A percentile compares a stretch with the other conserved stretches of the same genome.
Conservation (phyloP, 495 filamentous ascomycete genomes). For the Diplogelasinospora grovesii region DNA sequence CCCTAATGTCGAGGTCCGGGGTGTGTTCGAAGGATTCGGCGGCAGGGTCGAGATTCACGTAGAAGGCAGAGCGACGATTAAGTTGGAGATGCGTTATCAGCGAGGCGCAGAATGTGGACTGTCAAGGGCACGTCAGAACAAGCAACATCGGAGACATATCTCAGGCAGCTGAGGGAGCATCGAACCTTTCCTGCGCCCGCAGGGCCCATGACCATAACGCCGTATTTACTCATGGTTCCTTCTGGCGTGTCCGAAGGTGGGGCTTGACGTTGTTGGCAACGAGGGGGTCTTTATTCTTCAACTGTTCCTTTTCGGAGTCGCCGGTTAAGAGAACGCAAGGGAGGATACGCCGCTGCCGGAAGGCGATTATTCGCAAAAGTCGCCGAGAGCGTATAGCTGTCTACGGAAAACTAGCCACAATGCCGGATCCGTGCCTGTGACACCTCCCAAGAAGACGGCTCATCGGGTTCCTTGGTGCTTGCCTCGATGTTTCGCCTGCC, state of each 20-base stretch:
- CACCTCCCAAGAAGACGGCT: too few relatives aligned
- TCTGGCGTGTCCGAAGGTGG: neutral
- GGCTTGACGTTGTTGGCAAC: neutral
- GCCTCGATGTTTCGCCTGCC: neutral
- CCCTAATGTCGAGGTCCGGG: conserved; percentile 94
- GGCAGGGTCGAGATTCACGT: conserved; percentile 96
- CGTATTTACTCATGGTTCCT: conserved; percentile 79
- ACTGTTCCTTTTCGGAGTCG: too few relatives aligned
- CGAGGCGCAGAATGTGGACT: conserved; percentile 91
- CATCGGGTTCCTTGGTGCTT: neutral
- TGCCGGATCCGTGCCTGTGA: too few relatives aligned
- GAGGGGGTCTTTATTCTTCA: too few relatives aligned
- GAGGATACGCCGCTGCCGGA: too few relatives aligned
- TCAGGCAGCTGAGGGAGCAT: conserved; percentile 2
- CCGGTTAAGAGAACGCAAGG: too few relatives aligned
- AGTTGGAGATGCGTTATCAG: conserved; percentile 87
- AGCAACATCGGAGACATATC: conserved; percentile 10
- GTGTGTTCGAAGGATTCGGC: conserved; percentile 87
- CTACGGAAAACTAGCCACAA: too few relatives aligned
- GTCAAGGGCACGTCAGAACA: conserved; percentile 6
- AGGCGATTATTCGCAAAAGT: too few relatives aligned
- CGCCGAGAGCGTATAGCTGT: too few relatives aligned
- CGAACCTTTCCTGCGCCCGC: conserved; percentile 78
- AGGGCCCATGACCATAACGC: conserved; percentile 89
- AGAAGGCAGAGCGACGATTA: conserved; percentile 81